Conservation (phyloP, 164 flowering plant species). For the Akebia trifoliata region DNA sequence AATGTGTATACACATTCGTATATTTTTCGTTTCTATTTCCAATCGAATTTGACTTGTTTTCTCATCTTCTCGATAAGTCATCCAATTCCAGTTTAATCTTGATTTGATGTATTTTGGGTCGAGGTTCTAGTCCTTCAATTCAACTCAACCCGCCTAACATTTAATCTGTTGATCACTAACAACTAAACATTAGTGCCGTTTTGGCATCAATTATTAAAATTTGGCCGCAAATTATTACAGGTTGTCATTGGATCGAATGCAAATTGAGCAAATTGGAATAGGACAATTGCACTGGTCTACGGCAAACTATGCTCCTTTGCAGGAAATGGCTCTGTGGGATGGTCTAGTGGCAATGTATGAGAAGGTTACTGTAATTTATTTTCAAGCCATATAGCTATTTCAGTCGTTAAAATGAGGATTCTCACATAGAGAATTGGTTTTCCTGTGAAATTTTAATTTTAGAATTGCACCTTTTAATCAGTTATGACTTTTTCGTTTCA, state of each 20-base stretch:
- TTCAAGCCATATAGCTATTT: neutral
- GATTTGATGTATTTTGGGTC: neutral
- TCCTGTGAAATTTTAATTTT: neutral
- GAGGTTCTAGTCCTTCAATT: neutral
- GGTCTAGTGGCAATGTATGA: slow-evolving; percentile 99
- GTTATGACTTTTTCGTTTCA: neutral
- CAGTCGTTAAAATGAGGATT: neutral
- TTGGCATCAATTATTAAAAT: neutral
- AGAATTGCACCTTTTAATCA: neutral
- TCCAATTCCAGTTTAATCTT: neutral
- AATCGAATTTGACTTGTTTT: neutral
- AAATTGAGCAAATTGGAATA: slow-evolving; percentile 79
- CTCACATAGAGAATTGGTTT: neutral
- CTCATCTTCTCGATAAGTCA: neutral
- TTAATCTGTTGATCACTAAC: neutral
- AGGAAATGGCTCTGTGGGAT: slow-evolving; percentile 92
- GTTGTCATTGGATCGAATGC: slow-evolving; percentile 70
- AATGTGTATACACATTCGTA: neutral
- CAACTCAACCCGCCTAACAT: neutral
- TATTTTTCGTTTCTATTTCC: neutral
- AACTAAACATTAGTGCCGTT: neutral
- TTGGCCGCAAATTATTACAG: slow-evolving; percentile 27
- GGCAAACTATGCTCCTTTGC: slow-evolving; percentile 90
- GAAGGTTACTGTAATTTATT: slow-evolving; percentile 50
- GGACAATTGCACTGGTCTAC: slow-evolving; percentile 98